Conservation (phyloP, 108 stramenopile genomes). For the Pseudonitzschia pungens region DNA sequence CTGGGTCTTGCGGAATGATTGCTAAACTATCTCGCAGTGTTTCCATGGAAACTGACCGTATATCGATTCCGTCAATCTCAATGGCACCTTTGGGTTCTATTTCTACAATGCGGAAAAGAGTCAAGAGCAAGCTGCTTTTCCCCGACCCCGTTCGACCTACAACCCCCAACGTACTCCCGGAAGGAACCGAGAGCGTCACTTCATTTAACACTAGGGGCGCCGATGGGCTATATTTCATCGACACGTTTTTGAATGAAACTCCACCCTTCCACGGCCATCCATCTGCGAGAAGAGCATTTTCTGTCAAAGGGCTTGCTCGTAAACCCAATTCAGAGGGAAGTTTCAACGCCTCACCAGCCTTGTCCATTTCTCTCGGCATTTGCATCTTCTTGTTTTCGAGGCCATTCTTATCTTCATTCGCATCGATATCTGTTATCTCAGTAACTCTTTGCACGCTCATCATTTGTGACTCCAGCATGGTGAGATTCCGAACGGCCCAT, state of each 20-base stretch:
- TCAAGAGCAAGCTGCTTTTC: constrained; percentile 81
- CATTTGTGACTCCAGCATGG: constrained; percentile 67
- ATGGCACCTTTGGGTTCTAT: constrained; percentile 65
- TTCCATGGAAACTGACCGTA: constrained; percentile 71
- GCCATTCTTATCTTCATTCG: constrained; percentile 22
- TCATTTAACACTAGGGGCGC: constrained; percentile 63
- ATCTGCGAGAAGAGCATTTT: constrained; percentile 28
- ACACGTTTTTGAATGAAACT: constrained; percentile 66
- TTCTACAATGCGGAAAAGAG: constrained; percentile 88
- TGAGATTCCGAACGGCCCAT: constrained; percentile 72
- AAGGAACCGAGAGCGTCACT: constrained; percentile 51
- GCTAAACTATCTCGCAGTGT: constrained; percentile 77
- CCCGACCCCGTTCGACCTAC: constrained; percentile 79
- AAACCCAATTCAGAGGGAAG: constrained; percentile 3
- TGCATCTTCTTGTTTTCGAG: background rate
- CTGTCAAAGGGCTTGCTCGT: constrained; percentile 24
- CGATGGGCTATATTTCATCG: constrained; percentile 67
- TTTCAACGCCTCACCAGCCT: constrained; percentile 49
- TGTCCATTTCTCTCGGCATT: constrained; percentile 36
- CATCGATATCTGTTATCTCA: constrained; percentile 60
- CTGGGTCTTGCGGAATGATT: constrained; percentile 97
- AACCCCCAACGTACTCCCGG: constrained; percentile 71
- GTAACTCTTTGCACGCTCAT: constrained; percentile 63
- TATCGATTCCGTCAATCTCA: constrained; percentile 91
- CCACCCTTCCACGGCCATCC: constrained; percentile 86